phyloP scores from a whole-genome alignment of 2,329 filamentous ascomycete species.

The Davidsoniella virescens region DNA sequence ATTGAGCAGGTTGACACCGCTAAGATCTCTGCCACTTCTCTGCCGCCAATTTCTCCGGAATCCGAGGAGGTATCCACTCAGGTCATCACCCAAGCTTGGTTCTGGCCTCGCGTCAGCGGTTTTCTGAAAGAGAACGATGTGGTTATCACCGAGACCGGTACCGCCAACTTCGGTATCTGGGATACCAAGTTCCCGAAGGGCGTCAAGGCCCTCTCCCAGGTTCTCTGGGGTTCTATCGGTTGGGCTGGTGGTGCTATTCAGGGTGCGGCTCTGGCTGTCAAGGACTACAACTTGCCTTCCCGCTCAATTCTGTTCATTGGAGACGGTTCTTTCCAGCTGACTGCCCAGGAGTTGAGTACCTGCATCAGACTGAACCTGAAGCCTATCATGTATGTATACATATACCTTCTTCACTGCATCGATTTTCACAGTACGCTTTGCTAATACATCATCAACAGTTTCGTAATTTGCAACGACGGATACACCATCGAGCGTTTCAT shows the following conservation, averaged over 20 bases:
- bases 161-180: slow-evolving; percentile 76
- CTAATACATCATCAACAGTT: slow-evolving; percentile 28
- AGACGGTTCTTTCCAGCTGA: slow-evolving; percentile 75
- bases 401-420: not conserved
- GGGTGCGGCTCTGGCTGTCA: slow-evolving; percentile 56
- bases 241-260: slow-evolving; percentile 44
- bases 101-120: slow-evolving; percentile 62
- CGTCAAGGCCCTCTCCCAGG: slow-evolving; percentile 70
- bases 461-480: slow-evolving; percentile 75
- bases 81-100: slow-evolving; percentile 50
- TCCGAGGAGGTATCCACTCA: slow-evolving; percentile 25
- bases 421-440: not conserved
- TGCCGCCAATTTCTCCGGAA: slow-evolving; percentile 3
- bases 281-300: slow-evolving; percentile 41
- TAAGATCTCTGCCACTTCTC: slow-evolving; percentile 37
- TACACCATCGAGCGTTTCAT: slow-evolving; percentile 84
- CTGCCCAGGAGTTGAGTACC: slow-evolving; percentile 67
- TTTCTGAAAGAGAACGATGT: slow-evolving; percentile 61
- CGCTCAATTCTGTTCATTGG: slow-evolving; percentile 77
- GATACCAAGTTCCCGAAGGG: slow-evolving; percentile 62
- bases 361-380: slow-evolving; percentile 62
- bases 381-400: slow-evolving; percentile 52
- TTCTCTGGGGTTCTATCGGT: slow-evolving; percentile 53
- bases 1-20: slow-evolving; percentile 40
- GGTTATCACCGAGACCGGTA: slow-evolving; percentile 75